phyloP scores from a whole-genome alignment of 805 yeast genomes.

The Helenozyma rhizophorensis region DNA sequence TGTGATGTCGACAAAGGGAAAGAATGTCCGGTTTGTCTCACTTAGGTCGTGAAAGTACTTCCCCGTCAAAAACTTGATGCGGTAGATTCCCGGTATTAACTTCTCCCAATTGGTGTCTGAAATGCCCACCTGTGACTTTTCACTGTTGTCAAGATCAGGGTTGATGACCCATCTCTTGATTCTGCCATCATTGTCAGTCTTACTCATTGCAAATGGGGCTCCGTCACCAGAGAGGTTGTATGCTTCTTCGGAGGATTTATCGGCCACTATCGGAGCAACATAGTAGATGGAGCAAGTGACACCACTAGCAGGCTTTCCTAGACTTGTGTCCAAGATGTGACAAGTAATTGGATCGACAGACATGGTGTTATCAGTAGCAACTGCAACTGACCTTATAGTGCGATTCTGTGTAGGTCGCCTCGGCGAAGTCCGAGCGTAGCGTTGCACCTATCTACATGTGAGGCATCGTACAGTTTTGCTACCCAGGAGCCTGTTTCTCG shows the following conservation, averaged over 20 bases:
- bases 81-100: constrained; percentile 62
- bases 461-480: no score
- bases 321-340: constrained; percentile 80
- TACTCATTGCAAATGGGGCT: constrained; percentile 58
- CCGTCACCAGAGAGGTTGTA: constrained; percentile 19
- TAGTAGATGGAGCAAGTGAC: constrained; percentile 63
- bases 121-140: constrained; percentile 26
- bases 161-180: constrained; percentile 60
- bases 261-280: constrained; percentile 21
- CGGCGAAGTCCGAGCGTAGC: no score
- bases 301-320: constrained; percentile 76
- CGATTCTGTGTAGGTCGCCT: no score
- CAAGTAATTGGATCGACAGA: constrained; percentile 68
- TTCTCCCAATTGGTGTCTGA: constrained; percentile 37
- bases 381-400: no score
- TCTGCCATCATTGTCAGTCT: constrained; percentile 80
- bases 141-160: constrained; percentile 22
- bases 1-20: constrained; percentile 81
- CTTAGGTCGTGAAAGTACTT: constrained; percentile 47
- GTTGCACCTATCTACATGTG: no score
- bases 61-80: constrained; percentile 72
- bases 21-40: constrained; percentile 51
- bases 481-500: no score
- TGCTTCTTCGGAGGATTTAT: constrained; percentile 22
- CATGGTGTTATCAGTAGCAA: constrained; percentile 9